Base-by-base conservation (phyloP, 2,329 filamentous ascomycete genomes). In the Trichothecium roseum region DNA sequence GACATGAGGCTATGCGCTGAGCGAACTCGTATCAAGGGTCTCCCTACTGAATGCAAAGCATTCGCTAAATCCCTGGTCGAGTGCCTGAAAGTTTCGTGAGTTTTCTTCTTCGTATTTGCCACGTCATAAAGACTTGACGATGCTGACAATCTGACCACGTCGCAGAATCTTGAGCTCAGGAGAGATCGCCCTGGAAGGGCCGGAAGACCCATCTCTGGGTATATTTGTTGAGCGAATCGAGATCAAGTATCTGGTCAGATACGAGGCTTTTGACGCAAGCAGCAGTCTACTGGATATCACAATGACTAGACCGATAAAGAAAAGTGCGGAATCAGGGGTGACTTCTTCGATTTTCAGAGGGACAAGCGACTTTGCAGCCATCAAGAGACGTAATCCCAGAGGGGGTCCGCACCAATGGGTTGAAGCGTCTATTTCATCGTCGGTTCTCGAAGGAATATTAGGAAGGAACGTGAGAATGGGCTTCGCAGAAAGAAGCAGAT, bases 361-460 rank as follows among this genome's bases (percentile, higher is more conserved):
- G 17, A 18, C 16, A 15, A 18, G 8, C 16, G 16, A 8, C 30
- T 31, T 31, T 15, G 16, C 30, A 18, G 18, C 15, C 10, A 18
- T 18, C 16, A 31, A 18, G 18, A 13, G 3, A 31, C 30, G 13
- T 15, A 17, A 31, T 12, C 6, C 18, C 22, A 14, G 14, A 6
- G 20, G 12, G 1, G 32, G 22, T 12, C 37, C 45, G n/a, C 27
- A 38, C 2, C 44, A 46, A 8, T 57, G 49, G 46, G 49, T 55
- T 15, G 53, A 57, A 18, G 51, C 51, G 1, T 39, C 40, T 1
- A 38, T 59, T 15, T 42, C 45, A 2, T 57, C 55, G 1, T 24
- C 37, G 4, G 37, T 27, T 16, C 39, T 41, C 1, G 38, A 48
- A 5, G 34, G 40, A 2, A 8, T 45, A 1, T 35, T 59, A 0